A percentile compares a stretch with the other conserved stretches of the same genome.
phyloP scores from a whole-genome alignment of 306 rosid species.

The Medicago arabica region DNA sequence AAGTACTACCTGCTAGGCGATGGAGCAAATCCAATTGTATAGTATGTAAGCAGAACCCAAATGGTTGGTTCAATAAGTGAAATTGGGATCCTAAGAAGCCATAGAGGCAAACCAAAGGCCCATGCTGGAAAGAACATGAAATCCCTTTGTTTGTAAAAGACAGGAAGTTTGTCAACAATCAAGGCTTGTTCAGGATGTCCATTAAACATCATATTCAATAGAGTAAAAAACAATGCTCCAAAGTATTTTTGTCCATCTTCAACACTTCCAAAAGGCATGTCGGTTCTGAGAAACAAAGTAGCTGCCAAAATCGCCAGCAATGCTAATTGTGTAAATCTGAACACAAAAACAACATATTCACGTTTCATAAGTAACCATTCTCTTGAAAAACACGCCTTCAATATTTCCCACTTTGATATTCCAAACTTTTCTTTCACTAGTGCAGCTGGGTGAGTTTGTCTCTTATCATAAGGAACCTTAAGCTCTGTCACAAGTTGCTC shows the following conservation, averaged over 20 bases:
- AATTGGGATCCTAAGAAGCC: conserved; percentile 77
- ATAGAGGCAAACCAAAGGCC: conserved; percentile 76
- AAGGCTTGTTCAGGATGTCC: conserved; percentile 64
- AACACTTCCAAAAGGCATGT: conserved; percentile 61
- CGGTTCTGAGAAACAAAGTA: conserved; percentile 67
- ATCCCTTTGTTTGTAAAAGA: conserved; percentile 79
- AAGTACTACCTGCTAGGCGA: conserved; percentile 61
- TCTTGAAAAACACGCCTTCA: conserved; percentile 80
- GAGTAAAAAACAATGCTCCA: conserved; percentile 77
- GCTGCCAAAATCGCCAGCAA: conserved; percentile 53
- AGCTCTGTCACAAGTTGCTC: conserved; percentile 55
- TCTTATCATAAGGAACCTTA: conserved; percentile 61
- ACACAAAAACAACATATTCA: conserved; percentile 52
- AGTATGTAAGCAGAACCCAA: conserved; percentile 75
- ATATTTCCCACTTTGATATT: conserved; percentile 65
- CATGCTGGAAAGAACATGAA: conserved; percentile 80
- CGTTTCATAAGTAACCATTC: conserved; percentile 78
- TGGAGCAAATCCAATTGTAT: conserved; percentile 87
- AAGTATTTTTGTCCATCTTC: conserved; percentile 58
- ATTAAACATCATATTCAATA: conserved; percentile 72
- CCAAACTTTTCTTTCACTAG: conserved; percentile 70
- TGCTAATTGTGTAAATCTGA: conserved; percentile 60
- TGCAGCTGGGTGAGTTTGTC: conserved; percentile 66
- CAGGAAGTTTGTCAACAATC: conserved; percentile 65
- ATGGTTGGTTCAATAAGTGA: conserved; percentile 69